A percentile compares a stretch with the other conserved stretches of the same genome.
These are phyloP conservation scores for Cladophialophora yegresii DNA, from an alignment of 2,329 filamentous ascomycete genomes.

Conservation along the genomic window DNA sequence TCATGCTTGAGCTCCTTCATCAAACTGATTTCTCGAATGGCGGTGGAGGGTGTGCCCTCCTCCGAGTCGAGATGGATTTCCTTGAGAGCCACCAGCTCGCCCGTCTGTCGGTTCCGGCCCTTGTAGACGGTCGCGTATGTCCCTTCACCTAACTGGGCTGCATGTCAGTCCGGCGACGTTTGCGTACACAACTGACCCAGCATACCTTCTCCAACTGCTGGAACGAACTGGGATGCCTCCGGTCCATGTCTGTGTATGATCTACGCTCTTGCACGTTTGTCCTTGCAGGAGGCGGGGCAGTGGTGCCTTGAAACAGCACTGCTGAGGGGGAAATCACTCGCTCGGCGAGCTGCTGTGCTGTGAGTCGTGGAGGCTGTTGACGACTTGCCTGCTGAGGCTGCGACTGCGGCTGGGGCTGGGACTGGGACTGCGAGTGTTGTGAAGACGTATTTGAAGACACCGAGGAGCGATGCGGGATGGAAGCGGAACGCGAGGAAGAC, in stretches of 20 bases:
- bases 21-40: slow-evolving; percentile 95
- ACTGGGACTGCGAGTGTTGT: slow-evolving; percentile 22
- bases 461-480: slow-evolving; percentile 33
- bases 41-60: slow-evolving; percentile 94
- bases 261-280: slow-evolving; percentile 27
- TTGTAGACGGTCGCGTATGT: slow-evolving; percentile 99
- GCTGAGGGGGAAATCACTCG: slow-evolving; percentile 37
- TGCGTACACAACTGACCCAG: background rate
- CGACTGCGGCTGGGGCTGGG: slow-evolving; percentile 12
- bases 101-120: slow-evolving; percentile 93
- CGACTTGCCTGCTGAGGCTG: slow-evolving; percentile 20
- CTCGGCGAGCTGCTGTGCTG: slow-evolving; percentile 33
- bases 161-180: slow-evolving; percentile 37
- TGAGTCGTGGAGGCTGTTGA: slow-evolving; percentile 24
- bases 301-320: slow-evolving; percentile 33
- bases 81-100: slow-evolving; percentile 93
- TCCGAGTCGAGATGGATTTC: slow-evolving; percentile 99
- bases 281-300: slow-evolving; percentile 25
- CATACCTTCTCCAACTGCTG: slow-evolving; percentile 89
- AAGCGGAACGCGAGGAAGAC: slow-evolving; percentile 33
- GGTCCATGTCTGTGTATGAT: slow-evolving; percentile 68
- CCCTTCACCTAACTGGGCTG: slow-evolving; percentile 76
- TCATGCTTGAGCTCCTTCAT: slow-evolving; percentile 99
- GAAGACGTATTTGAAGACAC: slow-evolving; percentile 30
- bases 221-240: slow-evolving; percentile 92